Conservation (phyloP, 441 rosid species). For the Omphalea diandra region DNA sequence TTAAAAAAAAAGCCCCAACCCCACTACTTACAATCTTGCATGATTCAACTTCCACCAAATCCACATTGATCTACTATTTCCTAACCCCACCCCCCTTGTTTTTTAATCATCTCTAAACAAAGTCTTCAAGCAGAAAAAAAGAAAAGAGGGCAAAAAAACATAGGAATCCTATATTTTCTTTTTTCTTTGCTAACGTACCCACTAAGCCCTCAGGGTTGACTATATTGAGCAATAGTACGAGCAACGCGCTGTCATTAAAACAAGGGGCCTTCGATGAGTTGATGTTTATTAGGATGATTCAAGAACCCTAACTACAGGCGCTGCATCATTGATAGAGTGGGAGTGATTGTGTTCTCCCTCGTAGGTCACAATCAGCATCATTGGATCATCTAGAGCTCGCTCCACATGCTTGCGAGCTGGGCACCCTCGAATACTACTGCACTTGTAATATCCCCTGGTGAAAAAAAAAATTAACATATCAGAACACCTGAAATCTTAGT, state of each 20-base stretch:
- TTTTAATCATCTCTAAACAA: slow-evolving; percentile 21
- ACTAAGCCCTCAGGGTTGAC: slow-evolving; percentile 43
- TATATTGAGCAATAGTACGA: slow-evolving; percentile 10
- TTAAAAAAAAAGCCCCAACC: slow-evolving; percentile 1
- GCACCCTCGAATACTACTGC: slow-evolving; percentile 74
- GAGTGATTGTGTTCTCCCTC: slow-evolving; percentile 84
- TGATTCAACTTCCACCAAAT: slow-evolving; percentile 63
- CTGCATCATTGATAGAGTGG: slow-evolving; percentile 33
- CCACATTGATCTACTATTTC: slow-evolving; percentile 32
- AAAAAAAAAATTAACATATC: too few species aligned
- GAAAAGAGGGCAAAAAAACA: slow-evolving; percentile 29
- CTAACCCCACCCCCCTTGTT: neutral
- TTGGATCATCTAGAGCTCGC: slow-evolving; percentile 65
- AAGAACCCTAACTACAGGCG: slow-evolving; percentile 45
- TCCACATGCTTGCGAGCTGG: slow-evolving; percentile 92
- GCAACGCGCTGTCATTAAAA: slow-evolving; percentile 12
- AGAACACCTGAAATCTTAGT: neutral
- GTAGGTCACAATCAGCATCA: slow-evolving; percentile 81
- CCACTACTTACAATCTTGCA: slow-evolving; percentile 40
- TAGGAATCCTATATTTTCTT: slow-evolving; percentile 28
- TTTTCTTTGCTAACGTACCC: slow-evolving; percentile 20
- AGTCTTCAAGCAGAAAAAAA: slow-evolving; percentile 15
- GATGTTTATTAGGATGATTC: slow-evolving; percentile 53
- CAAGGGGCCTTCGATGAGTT: slow-evolving; percentile 25
- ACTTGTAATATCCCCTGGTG: slow-evolving; percentile 89